Conservation (phyloP, 2,329 filamentous ascomycete genomes). For the Colletotrichum godetiae region DNA sequence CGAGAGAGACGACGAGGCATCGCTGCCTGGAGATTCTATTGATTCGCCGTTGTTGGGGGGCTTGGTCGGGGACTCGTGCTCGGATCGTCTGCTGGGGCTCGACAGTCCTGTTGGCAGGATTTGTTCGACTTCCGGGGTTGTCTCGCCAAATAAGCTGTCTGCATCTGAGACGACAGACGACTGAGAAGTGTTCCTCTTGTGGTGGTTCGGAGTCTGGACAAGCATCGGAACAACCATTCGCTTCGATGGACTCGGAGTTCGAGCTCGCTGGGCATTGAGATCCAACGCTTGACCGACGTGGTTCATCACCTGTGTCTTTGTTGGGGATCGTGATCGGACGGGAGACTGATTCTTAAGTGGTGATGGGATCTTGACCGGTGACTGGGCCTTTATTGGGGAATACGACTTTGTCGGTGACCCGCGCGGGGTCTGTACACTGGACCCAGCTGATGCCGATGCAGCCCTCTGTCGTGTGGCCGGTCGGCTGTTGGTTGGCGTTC, state of each 20-base stretch:
- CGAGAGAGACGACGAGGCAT: conserved; percentile 64
- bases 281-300: conserved; percentile 20
- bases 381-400: conserved; percentile 1
- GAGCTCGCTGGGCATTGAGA: not conserved
- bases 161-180: conserved; percentile 38
- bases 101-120: conserved; percentile 48
- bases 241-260: conserved; percentile 27
- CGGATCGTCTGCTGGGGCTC: conserved; percentile 56
- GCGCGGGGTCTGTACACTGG: conserved; percentile 27
- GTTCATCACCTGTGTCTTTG: not conserved
- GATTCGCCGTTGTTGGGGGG: conserved; percentile 33
- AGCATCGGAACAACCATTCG: not conserved
- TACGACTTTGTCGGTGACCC: conserved; percentile 14
- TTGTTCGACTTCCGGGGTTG: conserved; percentile 47
- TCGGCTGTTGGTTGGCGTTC: conserved; percentile 44
- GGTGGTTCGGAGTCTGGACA: conserved; percentile 12
- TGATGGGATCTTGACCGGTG: not conserved
- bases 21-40: conserved; percentile 51
- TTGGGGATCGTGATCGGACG: not conserved
- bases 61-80: conserved; percentile 35
- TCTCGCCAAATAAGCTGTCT: conserved; percentile 54
- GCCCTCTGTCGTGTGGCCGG: conserved; percentile 43
- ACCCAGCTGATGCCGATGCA: conserved; percentile 39
- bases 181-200: conserved; percentile 25
- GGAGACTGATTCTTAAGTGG: not conserved